A percentile compares a stretch with the other conserved stretches of the same genome.
Evolutionary conservation across 176 grass and related monocot genomes (phyloP).

Genomic region (Oryza punctata): DNA sequence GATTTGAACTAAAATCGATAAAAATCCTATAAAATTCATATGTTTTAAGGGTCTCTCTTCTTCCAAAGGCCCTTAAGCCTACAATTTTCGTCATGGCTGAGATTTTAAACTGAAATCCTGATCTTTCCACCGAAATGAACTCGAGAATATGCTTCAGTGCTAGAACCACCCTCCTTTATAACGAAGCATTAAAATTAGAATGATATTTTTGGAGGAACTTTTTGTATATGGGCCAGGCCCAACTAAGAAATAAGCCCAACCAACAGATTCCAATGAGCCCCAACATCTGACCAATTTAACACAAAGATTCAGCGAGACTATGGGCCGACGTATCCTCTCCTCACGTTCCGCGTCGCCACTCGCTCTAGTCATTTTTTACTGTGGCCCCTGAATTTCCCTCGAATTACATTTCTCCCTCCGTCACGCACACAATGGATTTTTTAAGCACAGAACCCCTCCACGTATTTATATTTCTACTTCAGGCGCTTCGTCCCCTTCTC

Average conservation of each 20-base stretch:
- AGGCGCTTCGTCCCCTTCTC: not conserved
- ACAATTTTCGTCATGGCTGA: too few relatives aligned
- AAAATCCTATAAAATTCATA: too few relatives aligned
- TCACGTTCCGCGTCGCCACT: conserved; percentile 16
- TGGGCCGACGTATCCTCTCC: conserved; percentile 14
- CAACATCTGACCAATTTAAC: not conserved
- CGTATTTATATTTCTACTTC: conserved; percentile 31
- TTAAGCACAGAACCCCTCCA: conserved; percentile 40
- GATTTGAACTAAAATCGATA: too few relatives aligned
- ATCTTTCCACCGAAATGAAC: too few relatives aligned
- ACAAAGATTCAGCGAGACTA: conserved; percentile 22
- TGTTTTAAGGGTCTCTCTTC: too few relatives aligned
- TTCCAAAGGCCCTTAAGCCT: too few relatives aligned
- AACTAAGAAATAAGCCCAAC: not conserved
- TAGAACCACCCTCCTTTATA: too few relatives aligned
- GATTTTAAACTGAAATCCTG: too few relatives aligned
- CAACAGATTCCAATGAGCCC: not conserved
- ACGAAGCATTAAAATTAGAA: too few relatives aligned
- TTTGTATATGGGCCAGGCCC: not conserved
- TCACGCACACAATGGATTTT: not conserved
- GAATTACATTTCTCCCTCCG: not conserved
- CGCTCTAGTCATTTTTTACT: conserved; percentile 39
- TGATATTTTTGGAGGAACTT: not conserved
- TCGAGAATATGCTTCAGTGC: too few relatives aligned
- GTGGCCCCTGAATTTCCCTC: conserved; percentile 24